Base-by-base conservation (phyloP, 2,329 filamentous ascomycete genomes). In the Cercospora canescens region DNA sequence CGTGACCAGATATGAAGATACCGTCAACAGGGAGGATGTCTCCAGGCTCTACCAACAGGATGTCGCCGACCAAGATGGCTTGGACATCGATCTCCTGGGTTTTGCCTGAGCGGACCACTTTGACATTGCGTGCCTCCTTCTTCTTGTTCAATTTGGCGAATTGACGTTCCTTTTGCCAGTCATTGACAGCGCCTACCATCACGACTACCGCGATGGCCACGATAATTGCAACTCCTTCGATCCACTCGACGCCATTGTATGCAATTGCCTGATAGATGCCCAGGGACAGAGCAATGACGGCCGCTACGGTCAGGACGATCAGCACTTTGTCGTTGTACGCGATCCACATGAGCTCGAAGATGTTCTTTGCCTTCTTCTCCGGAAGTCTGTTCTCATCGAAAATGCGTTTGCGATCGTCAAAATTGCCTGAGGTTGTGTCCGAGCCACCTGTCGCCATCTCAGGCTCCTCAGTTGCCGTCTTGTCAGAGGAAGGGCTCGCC, bases 301-400 rank as follows among this genome's bases (percentile, higher is more conserved):
- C 91, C 7, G 91, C 90, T 21, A 88, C 82, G 1, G 89, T 90
- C 65, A 93, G 82, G 4, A 93, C 80, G 62, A 93, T 90, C 60
- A 93, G 81, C 11, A 94, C 88, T 73, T 93, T 94, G 78, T 94
- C 91, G 75, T 93, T 93, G 79, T 92, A 92, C 1, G 91, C 90
- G 73, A 92, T 90, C 91, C 91, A 94, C 68, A 92, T 90, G 48
- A 93, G 80, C 73, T 89, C 83, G 67, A 90, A 81, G 60, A 93
- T 88, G 41, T 83, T 88, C 76, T 92, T 93, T 26, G 88, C 82
- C 73, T 90, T 91, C 72, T 87, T 87, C 70, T 87, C 87, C 0
- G 91, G 91, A 37, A 94, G 80, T 50, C 87, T 83, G 75, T 93
- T 93, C 68, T 87, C 85, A 61, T 87, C 88, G 75, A 87, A 94